Evolutionary conservation across 2,329 filamentous ascomycete genomes (phyloP).

Genomic region (Exserohilum turcica): DNA sequence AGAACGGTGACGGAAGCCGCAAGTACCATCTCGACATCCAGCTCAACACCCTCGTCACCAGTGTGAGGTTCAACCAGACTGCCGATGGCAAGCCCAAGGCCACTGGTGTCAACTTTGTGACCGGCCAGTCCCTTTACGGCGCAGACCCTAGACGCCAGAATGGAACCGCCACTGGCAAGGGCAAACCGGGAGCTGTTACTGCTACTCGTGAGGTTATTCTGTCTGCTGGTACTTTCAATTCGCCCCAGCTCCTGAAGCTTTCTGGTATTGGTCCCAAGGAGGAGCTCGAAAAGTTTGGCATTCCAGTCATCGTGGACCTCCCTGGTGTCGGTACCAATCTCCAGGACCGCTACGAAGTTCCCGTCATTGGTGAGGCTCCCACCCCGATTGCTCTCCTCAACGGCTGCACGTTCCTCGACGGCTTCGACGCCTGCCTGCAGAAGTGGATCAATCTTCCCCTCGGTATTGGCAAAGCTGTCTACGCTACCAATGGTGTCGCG

Average conservation of each 20-base stretch:
- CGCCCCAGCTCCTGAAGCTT: constrained; percentile 65
- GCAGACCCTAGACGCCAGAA: constrained; percentile 42
- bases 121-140: constrained; percentile 47
- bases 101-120: constrained; percentile 49
- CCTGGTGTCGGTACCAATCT: constrained; percentile 69
- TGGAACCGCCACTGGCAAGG: constrained; percentile 15
- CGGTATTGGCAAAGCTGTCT: constrained; percentile 47
- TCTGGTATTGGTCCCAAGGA: constrained; percentile 64
- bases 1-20: constrained; percentile 56
- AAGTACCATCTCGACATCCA: constrained; percentile 62
- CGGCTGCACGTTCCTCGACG: constrained; percentile 48
- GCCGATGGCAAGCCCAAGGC: constrained; percentile 56
- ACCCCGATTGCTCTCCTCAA: constrained; percentile 44
- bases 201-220: constrained; percentile 36
- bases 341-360: constrained; percentile 62
- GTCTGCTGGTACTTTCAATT: constrained; percentile 62
- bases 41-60: constrained; percentile 67
- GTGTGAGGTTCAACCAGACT: constrained; percentile 67
- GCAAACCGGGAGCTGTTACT: constrained; percentile 33
- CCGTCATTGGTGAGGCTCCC: constrained; percentile 52
- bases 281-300: constrained; percentile 60
- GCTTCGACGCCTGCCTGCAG: constrained; percentile 52
- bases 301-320: constrained; percentile 60
- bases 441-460: constrained; percentile 49
- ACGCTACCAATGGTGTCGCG: constrained; percentile 59